Conservation (phyloP, 805 yeast species). For the Candida saitoana region DNA sequence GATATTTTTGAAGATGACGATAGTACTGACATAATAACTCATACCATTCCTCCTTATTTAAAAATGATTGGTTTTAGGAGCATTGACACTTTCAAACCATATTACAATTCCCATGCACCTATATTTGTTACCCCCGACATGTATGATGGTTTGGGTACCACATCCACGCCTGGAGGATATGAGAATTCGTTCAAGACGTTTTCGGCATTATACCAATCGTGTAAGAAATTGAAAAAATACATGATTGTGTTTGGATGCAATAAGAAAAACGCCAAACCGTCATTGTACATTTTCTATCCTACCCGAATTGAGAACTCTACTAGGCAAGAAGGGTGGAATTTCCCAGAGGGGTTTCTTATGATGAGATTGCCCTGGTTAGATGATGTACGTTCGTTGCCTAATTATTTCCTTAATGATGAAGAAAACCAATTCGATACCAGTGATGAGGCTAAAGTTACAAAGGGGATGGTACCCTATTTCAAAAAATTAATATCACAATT, state of each 20-base stretch:
- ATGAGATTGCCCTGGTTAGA: slow-evolving; percentile 70
- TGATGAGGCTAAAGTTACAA: slow-evolving; percentile 11
- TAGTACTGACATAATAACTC: slow-evolving; percentile 13
- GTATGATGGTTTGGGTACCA: slow-evolving; percentile 33
- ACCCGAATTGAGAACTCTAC: slow-evolving; percentile 28
- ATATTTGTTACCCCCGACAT: slow-evolving; percentile 64
- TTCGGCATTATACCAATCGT: slow-evolving; percentile 59
- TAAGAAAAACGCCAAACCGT: slow-evolving; percentile 51
- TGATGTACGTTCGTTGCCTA: slow-evolving; percentile 67
- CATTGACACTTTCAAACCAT: slow-evolving; percentile 41
- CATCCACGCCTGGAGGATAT: slow-evolving; percentile 34
- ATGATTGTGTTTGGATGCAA: slow-evolving; percentile 73
- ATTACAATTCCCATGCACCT: slow-evolving; percentile 52
- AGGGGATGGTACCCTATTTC: slow-evolving; percentile 16
- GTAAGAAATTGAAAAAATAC: slow-evolving; percentile 48
- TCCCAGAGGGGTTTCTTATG: slow-evolving; percentile 72
- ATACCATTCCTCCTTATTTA: slow-evolving; percentile 44
- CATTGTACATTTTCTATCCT: slow-evolving; percentile 57
- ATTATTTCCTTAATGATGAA: slow-evolving; percentile 14
- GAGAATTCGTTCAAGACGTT: slow-evolving; percentile 65
- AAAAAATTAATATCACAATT: slow-evolving; percentile 34
- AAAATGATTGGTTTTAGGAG: slow-evolving; percentile 66
- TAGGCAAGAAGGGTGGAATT: slow-evolving; percentile 15
- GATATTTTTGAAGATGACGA: slow-evolving; percentile 13
- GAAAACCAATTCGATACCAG: slow-evolving; percentile 9